Percentiles rank a stretch among this genome's conserved stretches.
These are phyloP conservation scores for Lentinula aciculospora DNA, from an alignment of 768 basidiomycete species.

Conservation along the genomic window DNA sequence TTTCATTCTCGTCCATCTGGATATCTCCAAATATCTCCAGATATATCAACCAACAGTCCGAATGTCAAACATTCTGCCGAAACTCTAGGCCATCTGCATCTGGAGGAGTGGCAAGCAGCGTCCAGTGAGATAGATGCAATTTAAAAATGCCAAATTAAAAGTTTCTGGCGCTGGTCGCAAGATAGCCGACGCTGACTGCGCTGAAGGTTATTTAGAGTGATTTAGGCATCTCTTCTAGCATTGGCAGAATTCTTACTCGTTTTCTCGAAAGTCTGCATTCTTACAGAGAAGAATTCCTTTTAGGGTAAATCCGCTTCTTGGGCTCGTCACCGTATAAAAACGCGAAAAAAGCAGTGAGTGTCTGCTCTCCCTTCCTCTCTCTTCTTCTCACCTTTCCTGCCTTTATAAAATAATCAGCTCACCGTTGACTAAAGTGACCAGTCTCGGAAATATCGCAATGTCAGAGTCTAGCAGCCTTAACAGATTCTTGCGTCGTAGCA, in stretches of 20 bases:
- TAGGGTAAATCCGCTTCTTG: not conserved
- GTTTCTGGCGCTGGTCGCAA: not conserved
- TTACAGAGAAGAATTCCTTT: not conserved
- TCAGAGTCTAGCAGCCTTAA: conserved; percentile 1
- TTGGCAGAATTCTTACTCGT: not conserved
- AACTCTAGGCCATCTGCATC: not conserved
- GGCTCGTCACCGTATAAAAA: not conserved
- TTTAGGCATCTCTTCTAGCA: no score
- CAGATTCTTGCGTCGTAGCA: conserved; percentile 15
- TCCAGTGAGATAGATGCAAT: not conserved
- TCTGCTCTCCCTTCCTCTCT: not conserved
- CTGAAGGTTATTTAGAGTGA: no score
- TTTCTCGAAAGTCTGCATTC: not conserved
- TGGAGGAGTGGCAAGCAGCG: no score
- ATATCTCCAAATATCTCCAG: not conserved
- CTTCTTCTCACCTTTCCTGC: not conserved
- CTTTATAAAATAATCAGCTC: not conserved
- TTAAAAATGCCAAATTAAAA: not conserved
- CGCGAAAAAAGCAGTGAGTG: not conserved
- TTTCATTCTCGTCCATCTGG: not conserved
- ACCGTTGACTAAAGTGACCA: not conserved
- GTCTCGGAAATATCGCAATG: not conserved
- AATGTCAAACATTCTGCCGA: not conserved
- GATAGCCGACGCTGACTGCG: not conserved
- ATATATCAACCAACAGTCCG: not conserved